Conservation (phyloP, 306 rosid genomes). For the Cicer bijugum region DNA sequence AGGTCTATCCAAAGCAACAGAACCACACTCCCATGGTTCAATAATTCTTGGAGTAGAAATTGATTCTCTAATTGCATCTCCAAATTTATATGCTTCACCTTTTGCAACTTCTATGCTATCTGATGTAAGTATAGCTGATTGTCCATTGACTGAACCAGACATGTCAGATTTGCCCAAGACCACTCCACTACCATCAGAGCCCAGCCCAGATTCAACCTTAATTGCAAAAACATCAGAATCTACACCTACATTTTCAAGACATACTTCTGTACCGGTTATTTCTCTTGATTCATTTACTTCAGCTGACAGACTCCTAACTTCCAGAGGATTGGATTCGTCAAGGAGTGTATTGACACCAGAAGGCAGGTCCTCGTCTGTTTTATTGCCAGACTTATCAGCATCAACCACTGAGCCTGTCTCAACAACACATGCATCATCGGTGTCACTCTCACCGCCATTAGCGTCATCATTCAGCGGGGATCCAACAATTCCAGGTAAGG, state of each 20-base stretch:
- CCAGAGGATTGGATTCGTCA: slow-evolving; percentile 57
- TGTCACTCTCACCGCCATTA: slow-evolving; percentile 77
- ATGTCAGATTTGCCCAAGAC: slow-evolving; percentile 43
- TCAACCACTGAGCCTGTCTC: slow-evolving; percentile 62
- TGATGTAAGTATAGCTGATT: slow-evolving; percentile 35
- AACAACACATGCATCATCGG: slow-evolving; percentile 70
- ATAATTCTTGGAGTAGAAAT: slow-evolving; percentile 47
- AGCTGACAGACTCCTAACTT: slow-evolving; percentile 50
- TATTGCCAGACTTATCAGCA: slow-evolving; percentile 60
- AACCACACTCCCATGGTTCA: slow-evolving; percentile 39
- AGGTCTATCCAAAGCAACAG: slow-evolving; percentile 51
- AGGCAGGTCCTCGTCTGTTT: slow-evolving; percentile 61
- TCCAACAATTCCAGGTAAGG: slow-evolving; percentile 56
- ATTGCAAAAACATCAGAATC: slow-evolving; percentile 51
- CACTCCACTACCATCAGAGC: slow-evolving; percentile 47
- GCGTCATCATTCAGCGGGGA: slow-evolving; percentile 60
- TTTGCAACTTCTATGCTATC: slow-evolving; percentile 46
- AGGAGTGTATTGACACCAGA: slow-evolving; percentile 46
- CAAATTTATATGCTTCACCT: slow-evolving; percentile 46
- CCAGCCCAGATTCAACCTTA: slow-evolving; percentile 47
- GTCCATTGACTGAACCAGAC: slow-evolving; percentile 45
- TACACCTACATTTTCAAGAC: slow-evolving; percentile 44
- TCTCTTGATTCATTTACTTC: slow-evolving; percentile 49
- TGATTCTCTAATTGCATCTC: slow-evolving; percentile 42
- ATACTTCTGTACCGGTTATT: slow-evolving; percentile 44